Conservation (phyloP, 306 rosid species). For the Cyclanthera cordifolia region DNA sequence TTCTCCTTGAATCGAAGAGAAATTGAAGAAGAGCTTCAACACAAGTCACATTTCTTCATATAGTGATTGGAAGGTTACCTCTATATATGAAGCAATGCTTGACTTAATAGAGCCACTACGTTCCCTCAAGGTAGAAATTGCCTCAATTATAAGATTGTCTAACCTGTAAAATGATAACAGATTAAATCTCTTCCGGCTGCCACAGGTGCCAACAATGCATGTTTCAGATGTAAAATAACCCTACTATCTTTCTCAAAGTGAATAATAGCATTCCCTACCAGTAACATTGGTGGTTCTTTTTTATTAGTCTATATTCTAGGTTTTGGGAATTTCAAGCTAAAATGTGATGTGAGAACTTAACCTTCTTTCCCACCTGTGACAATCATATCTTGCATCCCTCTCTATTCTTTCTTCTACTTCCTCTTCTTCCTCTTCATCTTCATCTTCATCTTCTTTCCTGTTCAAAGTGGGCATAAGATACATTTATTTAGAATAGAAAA, state of each 20-base stretch:
- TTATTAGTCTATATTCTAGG: not conserved
- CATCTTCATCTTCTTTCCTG: not conserved
- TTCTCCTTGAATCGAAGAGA: not conserved
- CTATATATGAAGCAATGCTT: constrained; percentile 65
- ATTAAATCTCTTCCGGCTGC: not conserved
- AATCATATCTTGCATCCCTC: constrained; percentile 6
- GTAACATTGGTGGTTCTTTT: not conserved
- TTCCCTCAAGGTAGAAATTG: constrained; percentile 64
- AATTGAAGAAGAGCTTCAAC: not conserved
- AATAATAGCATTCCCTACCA: no score
- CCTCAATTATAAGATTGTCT: constrained; percentile 83
- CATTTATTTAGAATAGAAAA: not conserved
- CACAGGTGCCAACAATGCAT: not conserved
- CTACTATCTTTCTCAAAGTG: not conserved
- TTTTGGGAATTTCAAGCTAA: no score
- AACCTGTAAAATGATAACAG: constrained; percentile 33
- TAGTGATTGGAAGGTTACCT: constrained; percentile 31
- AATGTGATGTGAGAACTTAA: no score
- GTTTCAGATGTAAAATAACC: constrained; percentile 1
- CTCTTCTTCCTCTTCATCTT: not conserved
- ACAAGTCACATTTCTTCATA: no score
- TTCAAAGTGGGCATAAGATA: constrained; percentile 1
- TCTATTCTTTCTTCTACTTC: not conserved
- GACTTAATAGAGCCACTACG: constrained; percentile 84
- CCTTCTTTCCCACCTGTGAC: not conserved